Conservation (phyloP, 1,284 basidiomycete species). For the Tausonia pullulans region DNA sequence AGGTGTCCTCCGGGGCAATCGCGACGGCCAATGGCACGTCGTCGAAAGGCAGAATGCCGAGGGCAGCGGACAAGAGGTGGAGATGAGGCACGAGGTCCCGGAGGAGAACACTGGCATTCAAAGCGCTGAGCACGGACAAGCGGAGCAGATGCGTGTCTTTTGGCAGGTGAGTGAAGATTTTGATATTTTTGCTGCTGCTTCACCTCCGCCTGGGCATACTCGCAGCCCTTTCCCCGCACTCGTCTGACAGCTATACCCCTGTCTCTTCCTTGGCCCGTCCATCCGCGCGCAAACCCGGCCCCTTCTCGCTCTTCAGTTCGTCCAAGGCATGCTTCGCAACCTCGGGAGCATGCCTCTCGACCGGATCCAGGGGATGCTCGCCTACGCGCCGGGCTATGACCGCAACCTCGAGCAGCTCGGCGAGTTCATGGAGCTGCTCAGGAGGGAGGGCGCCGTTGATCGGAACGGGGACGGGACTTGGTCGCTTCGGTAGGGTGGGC, state of each 20-base stretch:
- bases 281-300: not conserved
- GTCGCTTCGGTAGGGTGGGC: too few species aligned
- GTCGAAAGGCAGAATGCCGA: slow-evolving; percentile 21
- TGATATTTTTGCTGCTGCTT: too few species aligned
- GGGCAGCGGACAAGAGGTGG: slow-evolving; percentile 39
- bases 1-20: slow-evolving; percentile 57
- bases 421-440: slow-evolving; percentile 63
- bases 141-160: slow-evolving; percentile 69
- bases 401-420: slow-evolving; percentile 61
- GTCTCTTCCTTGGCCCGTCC: not conserved
- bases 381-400: slow-evolving; percentile 66
- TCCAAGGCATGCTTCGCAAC: slow-evolving; percentile 75
- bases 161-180: slow-evolving; percentile 58
- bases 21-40: slow-evolving; percentile 21
- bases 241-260: not conserved
- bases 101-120: slow-evolving; percentile 14
- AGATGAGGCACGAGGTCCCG: slow-evolving; percentile 40
- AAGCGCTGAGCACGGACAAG: slow-evolving; percentile 56
- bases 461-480: slow-evolving; percentile 56
- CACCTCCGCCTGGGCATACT: slow-evolving; percentile 7
- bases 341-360: slow-evolving; percentile 58
- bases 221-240: not conserved
- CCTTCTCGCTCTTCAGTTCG: slow-evolving; percentile 42
- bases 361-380: slow-evolving; percentile 70
- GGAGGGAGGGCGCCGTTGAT: slow-evolving; percentile 60